These are phyloP conservation scores for Cyberlindnera galapagoensis DNA, from an alignment of 805 yeast species.

Conservation along the genomic window DNA sequence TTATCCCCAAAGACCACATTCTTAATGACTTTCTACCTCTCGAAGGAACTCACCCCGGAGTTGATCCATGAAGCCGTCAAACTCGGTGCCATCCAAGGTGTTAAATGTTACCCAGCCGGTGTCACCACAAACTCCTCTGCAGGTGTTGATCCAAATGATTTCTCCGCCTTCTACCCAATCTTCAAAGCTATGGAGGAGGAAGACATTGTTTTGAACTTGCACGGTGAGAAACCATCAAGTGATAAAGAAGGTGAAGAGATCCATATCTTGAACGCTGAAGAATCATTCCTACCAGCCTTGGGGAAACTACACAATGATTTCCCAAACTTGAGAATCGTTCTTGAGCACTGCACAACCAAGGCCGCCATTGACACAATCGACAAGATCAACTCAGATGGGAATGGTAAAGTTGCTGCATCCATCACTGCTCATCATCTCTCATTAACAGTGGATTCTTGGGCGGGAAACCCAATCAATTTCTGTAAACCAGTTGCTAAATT, in stretches of 20 bases:
- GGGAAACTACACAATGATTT: conserved; percentile 70
- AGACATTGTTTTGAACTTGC: conserved; percentile 75
- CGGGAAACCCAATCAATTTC: conserved; percentile 89
- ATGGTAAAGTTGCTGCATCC: conserved; percentile 75
- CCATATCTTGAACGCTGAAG: conserved; percentile 91
- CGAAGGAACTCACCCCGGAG: conserved; percentile 78
- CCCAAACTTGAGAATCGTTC: conserved; percentile 78
- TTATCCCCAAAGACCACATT: conserved; percentile 81
- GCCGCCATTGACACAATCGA: conserved; percentile 79
- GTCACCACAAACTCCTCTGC: conserved; percentile 94
- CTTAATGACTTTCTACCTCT: conserved; percentile 83
- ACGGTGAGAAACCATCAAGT: conserved; percentile 88
- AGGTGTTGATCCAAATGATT: conserved; percentile 93
- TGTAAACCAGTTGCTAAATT: conserved; percentile 98
- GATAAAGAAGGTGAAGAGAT: conserved; percentile 54
- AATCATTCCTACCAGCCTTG: conserved; percentile 84
- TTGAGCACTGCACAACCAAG: conserved; percentile 92
- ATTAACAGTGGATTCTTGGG: conserved; percentile 90
- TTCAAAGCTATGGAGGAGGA: conserved; percentile 83
- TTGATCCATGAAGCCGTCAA: conserved; percentile 73
- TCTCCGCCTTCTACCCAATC: conserved; percentile 80
- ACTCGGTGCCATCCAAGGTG: conserved; percentile 67
- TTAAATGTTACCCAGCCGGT: conserved; percentile 98
- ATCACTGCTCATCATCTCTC: conserved; percentile 94
- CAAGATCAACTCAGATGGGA: conserved; percentile 44